Evolutionary conservation across 1,284 basidiomycete species (phyloP), one percentile per base, ranked within the genome.

Genomic region (Ceratobasidium sp.): DNA sequence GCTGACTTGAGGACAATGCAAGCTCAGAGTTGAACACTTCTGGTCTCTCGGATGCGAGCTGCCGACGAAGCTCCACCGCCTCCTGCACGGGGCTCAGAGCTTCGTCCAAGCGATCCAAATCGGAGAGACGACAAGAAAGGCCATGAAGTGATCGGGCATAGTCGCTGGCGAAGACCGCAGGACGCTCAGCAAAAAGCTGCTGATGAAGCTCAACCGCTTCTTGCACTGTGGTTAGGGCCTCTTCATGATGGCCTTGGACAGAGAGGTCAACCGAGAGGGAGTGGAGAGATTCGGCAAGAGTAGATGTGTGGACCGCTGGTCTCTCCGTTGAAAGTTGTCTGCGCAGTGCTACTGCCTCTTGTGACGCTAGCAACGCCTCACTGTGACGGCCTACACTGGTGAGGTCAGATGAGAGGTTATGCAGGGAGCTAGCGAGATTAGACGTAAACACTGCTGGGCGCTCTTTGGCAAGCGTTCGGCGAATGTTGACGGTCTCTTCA

Each of bases 1-100:
- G 42, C 20, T 54, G 17, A 40, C 35, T 35, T 40, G 49, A 54
- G 57, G 43, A 56, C 13, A 45, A 29, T 13, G 53, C 67, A 35
- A 57, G 54, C 38, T 38, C 25, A 12, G 45, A 47, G 17, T 25
- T 52, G 32, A 22, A 65, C 52, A 47, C 17, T 4, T 15, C 60
- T 17, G 47, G 60, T 12, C 34, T 45, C 4, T 52, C 60, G 1
- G 1, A n/a, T 32, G 60, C 47, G 10, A 65, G 47, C 34, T 8
- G 12, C 6, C 32, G 29, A 35, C 25, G 47, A 4, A 52, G 17
- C 47, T 65, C 47, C 10, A 27, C 17, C 15, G 47, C 47, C 22
- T 65, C 47, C 31, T 25, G 34, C 13, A 31, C 15, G 10, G 31
- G 45, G 3, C 3, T 31, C 5, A 65, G 31, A 10, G 60, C 60